Evolutionary conservation across 805 yeast genomes (phyloP), one percentile per base, ranked within the genome.

Genomic region (Candida berthetii): DNA sequence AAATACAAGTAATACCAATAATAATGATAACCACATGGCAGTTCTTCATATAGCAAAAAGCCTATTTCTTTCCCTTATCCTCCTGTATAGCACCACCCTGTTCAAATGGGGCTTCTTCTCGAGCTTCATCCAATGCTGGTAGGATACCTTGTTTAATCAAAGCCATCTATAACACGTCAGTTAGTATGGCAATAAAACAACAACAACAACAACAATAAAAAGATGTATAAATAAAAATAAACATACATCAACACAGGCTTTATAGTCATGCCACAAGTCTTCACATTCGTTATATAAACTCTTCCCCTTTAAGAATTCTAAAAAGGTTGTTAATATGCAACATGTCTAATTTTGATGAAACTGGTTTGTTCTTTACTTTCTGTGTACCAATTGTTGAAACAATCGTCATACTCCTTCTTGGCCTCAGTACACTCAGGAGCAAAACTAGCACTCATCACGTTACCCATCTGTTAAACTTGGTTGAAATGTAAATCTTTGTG

Each of bases 371-470:
- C 42, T 40, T 38, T 48, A 71, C 76, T 85, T 52, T 93, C 97
- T 5, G 93, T 81, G 60, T 93, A 93, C 99, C 99, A 90, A 49
- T 76, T 75, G 64, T 89, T 90, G 68, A 93, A 93, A 62, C 99
- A 93, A 55, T 81, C 84, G 58, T 93, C 98, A 57, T 93, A 93
- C 54, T 80, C 77, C 52, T 79, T 78, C 64, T 93, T 93, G 43
- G 83, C 76, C 29, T 79, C 85, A 18, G 95, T 87, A 64, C 99
- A 93, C 66, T 93, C 98, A 20, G 97, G 96, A 31, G 99, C 98
- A 71, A 93, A 85, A 46, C 96, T 88, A 7, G 95, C 72, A 15
- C 90, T 82, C 85, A 85, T 76, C 40, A 69, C 60, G 62, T 80
- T 80, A 39, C 89, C 89, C 88, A 82, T 82, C 29, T n/a, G n/a